Evolutionary conservation across 352 stramenopile species (phyloP).

Genomic region (Globisporangium heterothallicum): DNA sequence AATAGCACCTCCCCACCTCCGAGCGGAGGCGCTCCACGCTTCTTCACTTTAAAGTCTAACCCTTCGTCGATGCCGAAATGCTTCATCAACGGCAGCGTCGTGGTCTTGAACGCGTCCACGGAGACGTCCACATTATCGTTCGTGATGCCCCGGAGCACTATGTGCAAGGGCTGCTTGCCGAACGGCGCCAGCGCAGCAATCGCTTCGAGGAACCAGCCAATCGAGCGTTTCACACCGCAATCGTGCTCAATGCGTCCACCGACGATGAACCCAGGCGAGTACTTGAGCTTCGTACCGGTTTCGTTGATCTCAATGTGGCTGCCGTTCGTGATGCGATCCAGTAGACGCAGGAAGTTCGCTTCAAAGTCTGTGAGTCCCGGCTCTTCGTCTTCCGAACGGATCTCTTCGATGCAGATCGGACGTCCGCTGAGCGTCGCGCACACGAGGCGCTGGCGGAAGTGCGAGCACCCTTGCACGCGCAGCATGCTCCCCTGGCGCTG

Average conservation of each 20-base stretch:
- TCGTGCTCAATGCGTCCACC: constrained; percentile 94
- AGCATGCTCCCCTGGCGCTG: constrained; percentile 42
- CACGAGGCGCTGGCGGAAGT: constrained; percentile 94
- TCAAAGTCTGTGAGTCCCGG: constrained; percentile 95
- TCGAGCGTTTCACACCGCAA: constrained; percentile 85
- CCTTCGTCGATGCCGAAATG: constrained; percentile 95
- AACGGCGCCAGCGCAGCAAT: constrained; percentile 96
- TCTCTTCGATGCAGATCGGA: constrained; percentile 93
- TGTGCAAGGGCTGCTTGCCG: constrained; percentile 92
- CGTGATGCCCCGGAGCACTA: constrained; percentile 95
- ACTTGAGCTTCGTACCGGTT: constrained; percentile 96
- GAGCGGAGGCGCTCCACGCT: constrained; percentile 85
- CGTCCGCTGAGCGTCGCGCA: constrained; percentile 90
- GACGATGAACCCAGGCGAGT: constrained; percentile 94
- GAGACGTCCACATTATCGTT: constrained; percentile 90
- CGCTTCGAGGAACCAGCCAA: constrained; percentile 99
- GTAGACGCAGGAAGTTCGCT: constrained; percentile 94
- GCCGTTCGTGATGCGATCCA: constrained; percentile 97
- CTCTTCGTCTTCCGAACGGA: constrained; percentile 92
- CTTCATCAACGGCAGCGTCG: constrained; percentile 92
- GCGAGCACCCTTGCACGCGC: constrained; percentile 72
- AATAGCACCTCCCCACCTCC: constrained; percentile 86
- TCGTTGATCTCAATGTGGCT: constrained; percentile 99
- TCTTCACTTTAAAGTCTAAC: constrained; percentile 84
- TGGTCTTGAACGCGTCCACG: constrained; percentile 94